A percentile compares a stretch with the other conserved stretches of the same genome.
Conservation (phyloP, 164 flowering plant genomes). For the Pachysandra terminalis region DNA sequence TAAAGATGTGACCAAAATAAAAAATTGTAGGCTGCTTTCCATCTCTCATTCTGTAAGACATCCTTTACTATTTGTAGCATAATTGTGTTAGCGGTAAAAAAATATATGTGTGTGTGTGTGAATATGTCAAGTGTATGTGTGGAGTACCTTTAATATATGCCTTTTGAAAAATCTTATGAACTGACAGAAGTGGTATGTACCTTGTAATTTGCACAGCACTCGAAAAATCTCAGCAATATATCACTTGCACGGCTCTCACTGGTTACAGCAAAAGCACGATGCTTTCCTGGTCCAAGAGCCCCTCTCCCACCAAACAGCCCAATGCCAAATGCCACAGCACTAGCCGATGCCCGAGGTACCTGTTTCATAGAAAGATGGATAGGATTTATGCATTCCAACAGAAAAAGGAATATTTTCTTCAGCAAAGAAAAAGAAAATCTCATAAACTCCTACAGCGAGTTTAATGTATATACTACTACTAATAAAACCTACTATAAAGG, state of each 20-base stretch:
- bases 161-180: neutral
- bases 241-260: slow-evolving; percentile 99
- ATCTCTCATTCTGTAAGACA: neutral
- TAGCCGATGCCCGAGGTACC: slow-evolving; percentile 96
- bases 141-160: too few species aligned
- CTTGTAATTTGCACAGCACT: slow-evolving; percentile 86
- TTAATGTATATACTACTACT: neutral
- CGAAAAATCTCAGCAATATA: slow-evolving; percentile 74
- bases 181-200: slow-evolving; percentile 28
- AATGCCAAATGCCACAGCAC: slow-evolving; percentile 99
- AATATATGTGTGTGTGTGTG: too few species aligned
- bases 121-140: too few species aligned
- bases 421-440: neutral
- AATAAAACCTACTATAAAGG: neutral
- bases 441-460: neutral
- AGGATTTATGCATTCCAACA: slow-evolving; percentile 3
- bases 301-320: slow-evolving; percentile 78
- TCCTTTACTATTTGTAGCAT: too few species aligned
- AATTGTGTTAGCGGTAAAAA: neutral
- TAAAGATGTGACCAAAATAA: too few species aligned
- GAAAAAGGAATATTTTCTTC: too few species aligned
- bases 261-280: slow-evolving; percentile 83
- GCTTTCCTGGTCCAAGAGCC: slow-evolving; percentile 65
- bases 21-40: neutral
- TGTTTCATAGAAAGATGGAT: slow-evolving; percentile 19